phyloP scores from a whole-genome alignment of 2,329 filamentous ascomycete species.

The Exophiala viscosa region DNA sequence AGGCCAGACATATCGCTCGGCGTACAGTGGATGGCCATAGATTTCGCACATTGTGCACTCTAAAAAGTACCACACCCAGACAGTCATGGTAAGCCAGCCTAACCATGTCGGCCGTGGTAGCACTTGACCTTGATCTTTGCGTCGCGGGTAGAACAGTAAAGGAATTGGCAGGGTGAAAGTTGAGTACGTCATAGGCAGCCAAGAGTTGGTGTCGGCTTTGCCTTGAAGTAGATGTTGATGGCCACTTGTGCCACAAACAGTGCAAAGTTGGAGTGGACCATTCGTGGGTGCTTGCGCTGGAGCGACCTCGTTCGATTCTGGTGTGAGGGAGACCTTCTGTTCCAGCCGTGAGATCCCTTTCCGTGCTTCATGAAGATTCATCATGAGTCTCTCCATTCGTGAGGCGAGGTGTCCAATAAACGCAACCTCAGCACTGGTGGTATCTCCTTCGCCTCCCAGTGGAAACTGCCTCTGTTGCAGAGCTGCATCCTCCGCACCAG shows the following conservation, averaged over 20 bases:
- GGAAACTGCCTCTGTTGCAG: constrained; percentile 6
- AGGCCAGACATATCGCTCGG: constrained; percentile 47
- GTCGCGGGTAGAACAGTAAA: constrained; percentile 28
- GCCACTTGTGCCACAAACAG: constrained; percentile 10
- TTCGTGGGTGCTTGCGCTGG: constrained; percentile 4
- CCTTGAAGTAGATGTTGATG: constrained; percentile 1
- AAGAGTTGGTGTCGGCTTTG: constrained; percentile 39
- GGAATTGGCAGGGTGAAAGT: constrained; percentile 54
- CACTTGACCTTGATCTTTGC: constrained; percentile 29
- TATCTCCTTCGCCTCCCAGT: constrained; percentile 22
- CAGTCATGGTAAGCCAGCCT: constrained; percentile 38
- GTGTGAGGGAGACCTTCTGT: constrained; percentile 33
- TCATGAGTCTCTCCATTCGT: constrained; percentile 39
- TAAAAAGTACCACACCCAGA: constrained; percentile 48
- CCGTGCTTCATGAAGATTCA: constrained; percentile 41
- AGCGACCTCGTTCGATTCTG: constrained; percentile 12
- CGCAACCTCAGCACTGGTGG: constrained; percentile 21
- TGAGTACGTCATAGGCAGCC: constrained; percentile 50
- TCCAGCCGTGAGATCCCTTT: constrained; percentile 40
- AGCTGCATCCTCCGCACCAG: constrained; percentile 32
- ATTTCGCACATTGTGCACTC: constrained; percentile 49
- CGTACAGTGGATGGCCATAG: constrained; percentile 51
- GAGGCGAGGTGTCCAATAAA: constrained; percentile 38
- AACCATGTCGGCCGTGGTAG: constrained; percentile 37
- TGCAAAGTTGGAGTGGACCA: constrained; percentile 6